Conservation (phyloP, 1,284 basidiomycete genomes). For the Vanrija sp. region DNA sequence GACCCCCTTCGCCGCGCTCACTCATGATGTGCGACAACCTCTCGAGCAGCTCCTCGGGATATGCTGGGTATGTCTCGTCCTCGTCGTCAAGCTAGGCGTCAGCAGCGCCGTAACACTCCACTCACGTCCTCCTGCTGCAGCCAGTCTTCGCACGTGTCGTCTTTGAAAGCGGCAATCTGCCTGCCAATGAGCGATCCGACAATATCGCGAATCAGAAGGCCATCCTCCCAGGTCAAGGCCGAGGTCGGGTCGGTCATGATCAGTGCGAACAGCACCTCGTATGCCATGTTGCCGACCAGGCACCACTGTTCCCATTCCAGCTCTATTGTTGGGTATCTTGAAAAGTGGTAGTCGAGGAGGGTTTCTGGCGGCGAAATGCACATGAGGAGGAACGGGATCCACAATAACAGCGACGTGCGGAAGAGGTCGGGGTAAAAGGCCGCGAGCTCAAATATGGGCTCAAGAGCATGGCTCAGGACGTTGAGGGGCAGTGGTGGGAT, state of each 20-base stretch:
- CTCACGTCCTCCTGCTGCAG: conserved; percentile 64
- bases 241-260: conserved; percentile 27
- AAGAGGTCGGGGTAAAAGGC: conserved; percentile 63
- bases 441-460: conserved; percentile 67
- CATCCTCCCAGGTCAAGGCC: conserved; percentile 26
- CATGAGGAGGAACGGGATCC: conserved; percentile 59
- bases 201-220: conserved; percentile 27
- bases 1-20: conserved; percentile 5
- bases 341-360: conserved; percentile 23
- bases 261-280: conserved; percentile 41
- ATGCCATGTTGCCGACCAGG: conserved; percentile 58
- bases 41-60: conserved; percentile 74
- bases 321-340: conserved; percentile 24
- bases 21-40: conserved; percentile 69
- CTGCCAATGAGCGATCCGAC: conserved; percentile 32
- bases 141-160: conserved; percentile 61
- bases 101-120: conserved; percentile 6
- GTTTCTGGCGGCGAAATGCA: conserved; percentile 30
- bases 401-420: conserved; percentile 59
- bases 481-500: conserved; percentile 23
- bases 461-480: conserved; percentile 49
- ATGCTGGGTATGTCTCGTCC: conserved; percentile 68
- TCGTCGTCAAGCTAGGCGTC: conserved; percentile 58
- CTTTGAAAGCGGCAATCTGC: conserved; percentile 37
- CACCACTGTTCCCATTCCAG: conserved; percentile 66